phyloP scores from a whole-genome alignment of 306 rosid species.

The Cucumis hystrix region DNA sequence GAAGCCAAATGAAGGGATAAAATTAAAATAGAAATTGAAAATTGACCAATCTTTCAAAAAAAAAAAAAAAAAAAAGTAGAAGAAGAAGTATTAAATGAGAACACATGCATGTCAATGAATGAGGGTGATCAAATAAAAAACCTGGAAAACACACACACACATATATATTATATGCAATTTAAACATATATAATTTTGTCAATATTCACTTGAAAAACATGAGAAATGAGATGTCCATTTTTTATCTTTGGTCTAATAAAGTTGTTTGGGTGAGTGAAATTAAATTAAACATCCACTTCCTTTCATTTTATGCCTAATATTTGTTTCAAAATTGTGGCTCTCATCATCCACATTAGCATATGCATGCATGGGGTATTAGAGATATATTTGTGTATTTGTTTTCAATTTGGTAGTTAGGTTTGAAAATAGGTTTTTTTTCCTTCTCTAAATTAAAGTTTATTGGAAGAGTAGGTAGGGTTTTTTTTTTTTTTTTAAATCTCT shows the following conservation, averaged over 20 bases:
- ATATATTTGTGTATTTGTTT: too few relatives aligned
- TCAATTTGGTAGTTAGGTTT: too few relatives aligned
- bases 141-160: neutral
- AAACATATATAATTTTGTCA: neutral
- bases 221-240: neutral
- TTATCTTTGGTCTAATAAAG: neutral
- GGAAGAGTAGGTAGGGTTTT: too few relatives aligned
- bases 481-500: too few relatives aligned
- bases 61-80: neutral
- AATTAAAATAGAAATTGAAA: neutral
- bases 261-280: neutral
- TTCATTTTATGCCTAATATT: neutral
- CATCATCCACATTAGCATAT: neutral
- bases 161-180: neutral
- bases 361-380: neutral
- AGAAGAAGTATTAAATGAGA: neutral
- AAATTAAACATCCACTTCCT: neutral
- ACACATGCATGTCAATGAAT: constrained; percentile 1
- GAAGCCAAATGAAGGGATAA: neutral
- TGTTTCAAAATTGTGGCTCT: neutral
- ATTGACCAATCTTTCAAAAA: neutral
- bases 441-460: too few relatives aligned
- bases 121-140: neutral
- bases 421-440: too few relatives aligned
- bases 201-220: neutral